Base-by-base conservation (phyloP, 768 basidiomycete species). In the Trichaptum fuscoviolaceum region DNA sequence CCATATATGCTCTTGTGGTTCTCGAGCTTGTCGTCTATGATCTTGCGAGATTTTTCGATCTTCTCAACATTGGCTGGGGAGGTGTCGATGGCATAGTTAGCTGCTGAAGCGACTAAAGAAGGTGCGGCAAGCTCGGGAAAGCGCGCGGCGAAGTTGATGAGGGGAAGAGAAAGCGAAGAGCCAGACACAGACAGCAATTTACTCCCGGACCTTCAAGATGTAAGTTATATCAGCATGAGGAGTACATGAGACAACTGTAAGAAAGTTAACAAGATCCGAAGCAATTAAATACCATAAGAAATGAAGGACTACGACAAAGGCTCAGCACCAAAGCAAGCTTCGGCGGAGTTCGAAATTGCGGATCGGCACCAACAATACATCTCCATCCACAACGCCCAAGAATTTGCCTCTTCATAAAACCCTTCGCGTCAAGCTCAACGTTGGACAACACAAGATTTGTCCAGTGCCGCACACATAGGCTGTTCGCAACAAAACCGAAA, bases 1-100 rank as follows among this genome's bases (percentile, higher is more conserved):
- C 93, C 93, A 70, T 95, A 95, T 23, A 95, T 83, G 69, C 89
- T 91, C 63, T 85, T 82, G 10, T 87, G 86, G 3, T 81, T 79
- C 24, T 83, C 82, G 52, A 94, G 82, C 75, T 93, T 93, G 71
- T 82, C 81, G 24, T 83, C 78, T 58, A 94, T 85, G 66, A 88
- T 83, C 61, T 82, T 76, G 42, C 89, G 86, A 69, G 88, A 87
- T 69, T 84, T 85, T n/a, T 81, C 77, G 59, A 95, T 81, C 34
- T 83, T 85, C 6, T 78, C 77, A 68, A 78, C 82, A 67, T 86
- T 75, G 20, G 72, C 73, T 5, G 81, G 76, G 1, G 84, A 84
- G 18, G 79, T 74, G 73, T 85, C 82, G 30, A 91, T 52, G 15
- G 42, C 42, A 20, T 52, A 52, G 20, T 52, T 52, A 12, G 5